Percentiles rank a stretch among this genome's conserved stretches.
These are phyloP conservation scores for Sphagnum fallax DNA, from an alignment of 228 moss, liverwort and hornwort genomes.

Conservation along the genomic window DNA sequence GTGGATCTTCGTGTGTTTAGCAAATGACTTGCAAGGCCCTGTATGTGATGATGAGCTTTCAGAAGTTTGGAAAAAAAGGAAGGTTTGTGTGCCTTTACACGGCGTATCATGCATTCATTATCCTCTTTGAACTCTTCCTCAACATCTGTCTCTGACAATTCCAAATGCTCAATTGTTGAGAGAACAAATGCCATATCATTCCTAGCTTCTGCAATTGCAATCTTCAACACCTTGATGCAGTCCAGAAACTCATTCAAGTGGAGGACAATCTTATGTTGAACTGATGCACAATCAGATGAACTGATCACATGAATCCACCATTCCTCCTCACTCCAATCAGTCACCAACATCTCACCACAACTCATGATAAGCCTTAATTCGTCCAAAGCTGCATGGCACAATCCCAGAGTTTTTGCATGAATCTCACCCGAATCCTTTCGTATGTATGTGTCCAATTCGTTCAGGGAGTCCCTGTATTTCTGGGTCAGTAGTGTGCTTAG, in stretches of 20 bases:
- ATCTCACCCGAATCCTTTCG: slow-evolving; percentile 8
- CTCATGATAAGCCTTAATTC: slow-evolving; percentile 47
- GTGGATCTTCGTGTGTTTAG: too few relatives aligned
- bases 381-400: slow-evolving; percentile 33
- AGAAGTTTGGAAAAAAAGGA: too few relatives aligned
- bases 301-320: slow-evolving; percentile 32
- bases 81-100: slow-evolving; percentile 3
- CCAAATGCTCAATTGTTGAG: too few relatives aligned
- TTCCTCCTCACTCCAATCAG: slow-evolving; percentile 34
- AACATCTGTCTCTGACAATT: slow-evolving; percentile 31
- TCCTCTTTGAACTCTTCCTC: slow-evolving; percentile 38
- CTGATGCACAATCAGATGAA: slow-evolving; percentile 24
- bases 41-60: too few relatives aligned
- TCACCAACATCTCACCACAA: slow-evolving; percentile 27
- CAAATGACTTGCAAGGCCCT: too few relatives aligned
- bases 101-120: slow-evolving; percentile 10
- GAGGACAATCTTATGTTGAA: slow-evolving; percentile 29
- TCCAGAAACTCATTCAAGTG: slow-evolving; percentile 35
- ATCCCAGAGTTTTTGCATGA: slow-evolving; percentile 18
- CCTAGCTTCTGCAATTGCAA: too few relatives aligned
- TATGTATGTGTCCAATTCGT: not conserved
- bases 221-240: slow-evolving; percentile 27
- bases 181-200: too few relatives aligned
- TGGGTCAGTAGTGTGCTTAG: slow-evolving; percentile 38
- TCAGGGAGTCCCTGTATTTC: slow-evolving; percentile 33